phyloP scores from a whole-genome alignment of 2,329 filamentous ascomycete genomes.

The Alternaria hordeiaustralica region DNA sequence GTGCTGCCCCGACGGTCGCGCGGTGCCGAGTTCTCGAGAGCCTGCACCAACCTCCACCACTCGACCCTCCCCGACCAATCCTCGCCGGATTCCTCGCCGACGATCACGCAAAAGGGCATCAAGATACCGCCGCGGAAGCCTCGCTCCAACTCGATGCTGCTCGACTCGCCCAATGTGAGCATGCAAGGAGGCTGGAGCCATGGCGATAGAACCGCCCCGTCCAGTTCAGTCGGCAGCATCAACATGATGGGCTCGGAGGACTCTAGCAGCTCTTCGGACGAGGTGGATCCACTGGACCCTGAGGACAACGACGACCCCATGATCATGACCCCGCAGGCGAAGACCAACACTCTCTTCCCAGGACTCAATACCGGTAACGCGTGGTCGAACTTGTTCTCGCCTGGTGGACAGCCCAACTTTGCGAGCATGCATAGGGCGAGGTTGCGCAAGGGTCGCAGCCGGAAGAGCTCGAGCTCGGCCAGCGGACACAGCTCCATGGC shows the following conservation, averaged over 20 bases:
- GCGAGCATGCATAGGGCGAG: conserved; percentile 76
- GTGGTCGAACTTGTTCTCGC: conserved; percentile 71
- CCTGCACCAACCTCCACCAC: conserved; percentile 92
- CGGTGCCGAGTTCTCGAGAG: conserved; percentile 90
- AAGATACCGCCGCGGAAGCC: conserved; percentile 63
- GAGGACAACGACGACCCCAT: conserved; percentile 70
- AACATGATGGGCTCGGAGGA: conserved; percentile 82
- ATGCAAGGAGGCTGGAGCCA: conserved; percentile 70
- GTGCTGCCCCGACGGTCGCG: conserved; percentile 87
- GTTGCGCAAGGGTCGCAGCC: conserved; percentile 63
- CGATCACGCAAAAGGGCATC: conserved; percentile 72
- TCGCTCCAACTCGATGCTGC: conserved; percentile 48
- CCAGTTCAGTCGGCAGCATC: conserved; percentile 81
- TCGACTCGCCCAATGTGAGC: conserved; percentile 70
- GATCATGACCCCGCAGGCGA: conserved; percentile 81
- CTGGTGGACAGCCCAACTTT: conserved; percentile 72
- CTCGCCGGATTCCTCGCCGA: conserved; percentile 89
- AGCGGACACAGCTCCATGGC: conserved; percentile 73
- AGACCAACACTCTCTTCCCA: conserved; percentile 57
- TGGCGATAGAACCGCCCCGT: conserved; percentile 53
- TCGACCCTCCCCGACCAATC: conserved; percentile 89
- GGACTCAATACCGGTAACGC: conserved; percentile 54
- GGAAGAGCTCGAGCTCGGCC: conserved; percentile 72
- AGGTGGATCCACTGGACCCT: conserved; percentile 56
- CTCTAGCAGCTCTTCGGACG: conserved; percentile 72